Evolutionary conservation across 2,329 filamentous ascomycete species (phyloP).

Genomic region (Ceratocystis eucalypticola): DNA sequence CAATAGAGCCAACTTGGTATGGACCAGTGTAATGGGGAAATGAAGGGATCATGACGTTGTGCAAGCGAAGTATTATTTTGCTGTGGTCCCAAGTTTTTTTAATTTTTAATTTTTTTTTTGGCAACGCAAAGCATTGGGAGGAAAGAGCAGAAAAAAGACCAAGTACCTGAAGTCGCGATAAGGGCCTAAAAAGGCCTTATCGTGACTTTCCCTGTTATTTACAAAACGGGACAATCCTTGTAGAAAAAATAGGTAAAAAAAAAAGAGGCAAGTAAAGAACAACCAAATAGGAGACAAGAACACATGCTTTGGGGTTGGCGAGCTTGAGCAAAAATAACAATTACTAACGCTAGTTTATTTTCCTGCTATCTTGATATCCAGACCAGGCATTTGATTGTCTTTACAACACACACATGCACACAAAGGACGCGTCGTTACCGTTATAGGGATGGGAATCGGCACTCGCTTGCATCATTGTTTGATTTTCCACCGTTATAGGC

Average conservation of each 20-base stretch:
- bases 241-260: not conserved
- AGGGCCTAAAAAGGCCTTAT: conserved; percentile 3
- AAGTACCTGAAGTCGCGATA: not conserved
- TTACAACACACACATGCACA: too few relatives aligned
- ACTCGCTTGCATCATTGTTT: too few relatives aligned
- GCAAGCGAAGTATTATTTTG: not conserved
- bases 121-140: too few relatives aligned
- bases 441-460: too few relatives aligned
- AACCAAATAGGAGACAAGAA: not conserved
- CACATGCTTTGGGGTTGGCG: too few relatives aligned
- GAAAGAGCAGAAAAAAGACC: not conserved
- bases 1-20: conserved; percentile 64
- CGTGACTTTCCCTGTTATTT: not conserved
- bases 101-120: not conserved
- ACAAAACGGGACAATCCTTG: not conserved
- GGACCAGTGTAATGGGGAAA: conserved; percentile 67
- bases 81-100: not conserved
- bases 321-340: not conserved
- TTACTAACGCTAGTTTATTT: too few relatives aligned
- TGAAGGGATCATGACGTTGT: conserved; percentile 36
- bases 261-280: conserved; percentile 1
- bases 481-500: too few relatives aligned
- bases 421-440: too few relatives aligned
- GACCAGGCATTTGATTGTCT: not conserved
- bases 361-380: not conserved